phyloP scores from a whole-genome alignment of 148 eudicot genomes.

The Agrostemma githago region DNA sequence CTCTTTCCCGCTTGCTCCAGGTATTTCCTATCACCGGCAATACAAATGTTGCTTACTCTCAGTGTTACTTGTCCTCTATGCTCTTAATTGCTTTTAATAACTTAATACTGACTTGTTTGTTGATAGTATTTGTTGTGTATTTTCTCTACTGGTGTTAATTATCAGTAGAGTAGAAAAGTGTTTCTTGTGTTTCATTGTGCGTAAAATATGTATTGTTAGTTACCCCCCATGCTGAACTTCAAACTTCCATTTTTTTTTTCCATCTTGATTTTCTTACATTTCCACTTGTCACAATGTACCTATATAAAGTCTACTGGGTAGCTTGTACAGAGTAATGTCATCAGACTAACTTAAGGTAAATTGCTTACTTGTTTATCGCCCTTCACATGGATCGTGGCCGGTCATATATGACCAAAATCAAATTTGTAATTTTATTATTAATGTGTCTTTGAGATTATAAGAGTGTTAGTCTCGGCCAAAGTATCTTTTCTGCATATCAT shows the following conservation, averaged over 20 bases:
- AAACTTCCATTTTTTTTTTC: no score
- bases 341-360: background rate
- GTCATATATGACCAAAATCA: background rate
- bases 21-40: conserved; percentile 29
- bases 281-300: background rate
- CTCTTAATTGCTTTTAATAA: background rate
- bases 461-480: background rate
- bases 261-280: background rate
- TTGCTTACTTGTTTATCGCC: background rate
- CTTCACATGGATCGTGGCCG: background rate
- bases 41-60: background rate
- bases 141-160: conserved; percentile 4
- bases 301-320: background rate
- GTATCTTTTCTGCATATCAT: background rate
- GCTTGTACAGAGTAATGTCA: background rate
- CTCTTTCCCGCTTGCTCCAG: conserved; percentile 65
- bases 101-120: background rate
- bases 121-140: background rate
- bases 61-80: background rate
- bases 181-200: background rate
- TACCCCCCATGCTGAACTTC: no score
- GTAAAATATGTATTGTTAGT: background rate
- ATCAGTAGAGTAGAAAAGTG: background rate
- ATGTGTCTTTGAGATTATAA: background rate
- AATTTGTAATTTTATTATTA: background rate